Evolutionary conservation across 208 protist species (phyloP).

Genomic region (Crithidia acanthocephali): DNA sequence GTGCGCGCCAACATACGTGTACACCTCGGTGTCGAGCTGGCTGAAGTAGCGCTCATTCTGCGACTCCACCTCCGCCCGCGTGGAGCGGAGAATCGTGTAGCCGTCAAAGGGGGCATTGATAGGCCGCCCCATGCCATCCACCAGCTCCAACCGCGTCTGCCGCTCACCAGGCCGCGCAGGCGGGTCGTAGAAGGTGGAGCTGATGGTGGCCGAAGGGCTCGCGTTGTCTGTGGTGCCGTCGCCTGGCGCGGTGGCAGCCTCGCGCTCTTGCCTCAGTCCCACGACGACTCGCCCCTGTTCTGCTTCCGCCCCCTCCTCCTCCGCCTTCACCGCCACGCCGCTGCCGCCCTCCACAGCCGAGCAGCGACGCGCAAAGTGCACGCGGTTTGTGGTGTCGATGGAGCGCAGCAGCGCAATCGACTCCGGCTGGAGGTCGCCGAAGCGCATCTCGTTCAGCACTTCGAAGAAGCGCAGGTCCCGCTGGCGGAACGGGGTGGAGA

Average conservation of each 20-base stretch:
- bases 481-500: slow-evolving; percentile 78
- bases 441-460: slow-evolving; percentile 81
- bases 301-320: not conserved
- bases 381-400: slow-evolving; percentile 41
- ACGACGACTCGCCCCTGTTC: not conserved
- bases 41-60: slow-evolving; percentile 68
- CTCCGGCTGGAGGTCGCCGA: slow-evolving; percentile 44
- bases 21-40: slow-evolving; percentile 53
- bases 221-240: not conserved
- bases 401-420: slow-evolving; percentile 48
- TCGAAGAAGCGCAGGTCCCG: slow-evolving; percentile 60
- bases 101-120: slow-evolving; percentile 45
- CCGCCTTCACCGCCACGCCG: not conserved
- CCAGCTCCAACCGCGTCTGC: slow-evolving; percentile 24
- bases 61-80: slow-evolving; percentile 55
- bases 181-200: slow-evolving; percentile 14
- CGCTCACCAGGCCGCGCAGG: not conserved
- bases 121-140: slow-evolving; percentile 27
- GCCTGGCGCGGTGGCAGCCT: not conserved
- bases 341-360: no score
- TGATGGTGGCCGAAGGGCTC: not conserved
- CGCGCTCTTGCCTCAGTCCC: slow-evolving; percentile 14
- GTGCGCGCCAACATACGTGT: slow-evolving; percentile 58
- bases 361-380: slow-evolving; percentile 40
- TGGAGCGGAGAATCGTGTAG: slow-evolving; percentile 76